phyloP scores from a whole-genome alignment of 1,284 basidiomycete genomes.

The Anthracocystis walkeri region DNA sequence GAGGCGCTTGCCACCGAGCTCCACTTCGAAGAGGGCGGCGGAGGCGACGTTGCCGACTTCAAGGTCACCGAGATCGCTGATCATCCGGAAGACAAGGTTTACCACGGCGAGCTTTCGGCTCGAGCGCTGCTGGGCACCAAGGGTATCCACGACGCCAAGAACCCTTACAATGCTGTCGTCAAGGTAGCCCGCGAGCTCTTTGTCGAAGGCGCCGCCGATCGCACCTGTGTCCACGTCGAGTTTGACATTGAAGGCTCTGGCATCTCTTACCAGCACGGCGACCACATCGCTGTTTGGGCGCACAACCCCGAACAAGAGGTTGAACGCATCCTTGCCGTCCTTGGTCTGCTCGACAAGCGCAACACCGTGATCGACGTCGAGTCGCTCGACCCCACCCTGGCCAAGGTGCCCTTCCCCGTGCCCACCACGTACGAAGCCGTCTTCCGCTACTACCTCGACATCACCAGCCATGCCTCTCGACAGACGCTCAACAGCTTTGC shows the following conservation, averaged over 20 bases:
- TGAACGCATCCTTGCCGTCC: slow-evolving; percentile 84
- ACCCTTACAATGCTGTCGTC: slow-evolving; percentile 91
- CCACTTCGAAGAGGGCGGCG: slow-evolving; percentile 93
- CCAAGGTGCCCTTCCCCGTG: slow-evolving; percentile 98
- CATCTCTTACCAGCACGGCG: slow-evolving; percentile 97
- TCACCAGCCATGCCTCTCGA: slow-evolving; percentile 90
- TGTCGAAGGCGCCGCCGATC: slow-evolving; percentile 75
- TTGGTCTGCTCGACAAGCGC: slow-evolving; percentile 80
- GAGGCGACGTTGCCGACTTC: slow-evolving; percentile 95
- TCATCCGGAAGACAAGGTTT: slow-evolving; percentile 60
- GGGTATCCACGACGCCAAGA: slow-evolving; percentile 95
- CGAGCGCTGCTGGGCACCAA: slow-evolving; percentile 83
- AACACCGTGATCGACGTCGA: slow-evolving; percentile 86
- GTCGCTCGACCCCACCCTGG: slow-evolving; percentile 94
- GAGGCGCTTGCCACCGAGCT: slow-evolving; percentile 83
- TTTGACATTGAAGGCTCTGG: slow-evolving; percentile 94
- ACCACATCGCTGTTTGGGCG: slow-evolving; percentile 98
- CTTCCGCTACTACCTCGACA: slow-evolving; percentile 96
- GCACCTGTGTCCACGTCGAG: slow-evolving; percentile 95
- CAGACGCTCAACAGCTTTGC: slow-evolving; percentile 88
- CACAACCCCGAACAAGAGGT: slow-evolving; percentile 92
- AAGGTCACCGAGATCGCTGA: slow-evolving; percentile 82
- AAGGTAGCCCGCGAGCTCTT: slow-evolving; percentile 85
- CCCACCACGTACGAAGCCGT: slow-evolving; percentile 95
- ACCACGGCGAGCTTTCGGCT: slow-evolving; percentile 72